Evolutionary conservation across 768 basidiomycete species (phyloP), one percentile per base, ranked within the genome.

Genomic region (Calvatia gigantea): DNA sequence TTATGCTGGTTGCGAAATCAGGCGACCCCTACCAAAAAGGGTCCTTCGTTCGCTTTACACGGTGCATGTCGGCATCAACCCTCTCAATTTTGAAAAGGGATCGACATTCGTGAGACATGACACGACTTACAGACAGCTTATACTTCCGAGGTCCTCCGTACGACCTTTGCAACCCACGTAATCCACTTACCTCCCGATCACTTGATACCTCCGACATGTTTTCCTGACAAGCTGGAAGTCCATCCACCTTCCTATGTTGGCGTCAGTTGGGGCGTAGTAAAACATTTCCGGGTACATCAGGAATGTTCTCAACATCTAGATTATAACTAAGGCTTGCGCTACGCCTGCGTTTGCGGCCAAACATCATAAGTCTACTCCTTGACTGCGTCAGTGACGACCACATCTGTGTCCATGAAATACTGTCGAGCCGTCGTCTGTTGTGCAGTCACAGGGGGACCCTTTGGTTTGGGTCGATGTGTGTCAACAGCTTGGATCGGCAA

Each of bases 401-500:
- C 51, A 45, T 59, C 47, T 1, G 61, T 62, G 46, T 66, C 64
- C 14, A 72, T 61, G 64, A 69, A 82, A 58, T 82, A 83, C 58
- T 80, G 65, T 58, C 81, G 65, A n/a, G 70, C 72, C 5, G 67
- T 70, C 11, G 71, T 66, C 3, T 68, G 56, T 35, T 72, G 67
- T 15, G 71, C 68, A 0, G 61, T 59, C 5, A 69, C 70, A n/a
- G 71, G 61, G 21, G 68, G 58, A n/a, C 67, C 67, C 58, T 76
- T 79, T 29, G 81, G 81, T 60, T 83, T 83, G 19, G 80, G 78
- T 41, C 95, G 84, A 69, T 96, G 94, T 1, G 95, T 98, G 70
- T 98, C 91, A 25, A 98, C 96, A 1, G 96, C 96, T 23, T 78
- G 79, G 64, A 98, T 98, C 8, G 94, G 94, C 2, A 98, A 73